phyloP scores from a whole-genome alignment of 2,329 filamentous ascomycete species.

The Phaeosphaeria sp. region DNA sequence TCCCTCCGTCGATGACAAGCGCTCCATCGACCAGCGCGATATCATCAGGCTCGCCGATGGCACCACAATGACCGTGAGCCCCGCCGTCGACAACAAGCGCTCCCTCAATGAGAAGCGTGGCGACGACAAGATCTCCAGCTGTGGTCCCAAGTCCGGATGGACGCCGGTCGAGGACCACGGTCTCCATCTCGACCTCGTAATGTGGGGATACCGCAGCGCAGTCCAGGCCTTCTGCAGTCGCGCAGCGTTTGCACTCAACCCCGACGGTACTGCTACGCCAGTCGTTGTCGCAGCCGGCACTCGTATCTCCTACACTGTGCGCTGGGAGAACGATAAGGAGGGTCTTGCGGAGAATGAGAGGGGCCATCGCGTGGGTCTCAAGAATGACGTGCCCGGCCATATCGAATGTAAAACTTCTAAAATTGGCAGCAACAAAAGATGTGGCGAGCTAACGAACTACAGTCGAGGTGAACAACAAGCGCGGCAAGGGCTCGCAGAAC shows the following conservation, averaged over 20 bases:
- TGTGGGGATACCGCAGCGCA: not conserved
- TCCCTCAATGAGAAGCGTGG: not conserved
- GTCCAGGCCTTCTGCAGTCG: not conserved
- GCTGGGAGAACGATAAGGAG: not conserved
- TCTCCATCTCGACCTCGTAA: not conserved
- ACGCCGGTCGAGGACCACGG: not conserved
- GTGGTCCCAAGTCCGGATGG: slow-evolving; percentile 1
- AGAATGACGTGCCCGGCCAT: not conserved
- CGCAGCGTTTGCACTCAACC: not conserved
- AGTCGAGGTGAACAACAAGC: slow-evolving; percentile 1
- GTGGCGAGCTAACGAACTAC: not conserved
- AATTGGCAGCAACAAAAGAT: not conserved
- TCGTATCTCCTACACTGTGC: not conserved
- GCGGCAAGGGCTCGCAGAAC: not conserved
- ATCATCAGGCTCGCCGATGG: not conserved
- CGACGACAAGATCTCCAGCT: not conserved
- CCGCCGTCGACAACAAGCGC: not conserved
- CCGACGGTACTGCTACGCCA: not conserved
- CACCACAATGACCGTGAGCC: not conserved
- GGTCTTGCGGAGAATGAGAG: not conserved
- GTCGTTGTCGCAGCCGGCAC: not conserved
- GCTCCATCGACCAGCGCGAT: no score
- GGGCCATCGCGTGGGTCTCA: not conserved
- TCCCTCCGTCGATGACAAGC: no score
- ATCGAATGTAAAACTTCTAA: not conserved